phyloP scores from a whole-genome alignment of 129 eudicot species.

The Solidago caesia region DNA sequence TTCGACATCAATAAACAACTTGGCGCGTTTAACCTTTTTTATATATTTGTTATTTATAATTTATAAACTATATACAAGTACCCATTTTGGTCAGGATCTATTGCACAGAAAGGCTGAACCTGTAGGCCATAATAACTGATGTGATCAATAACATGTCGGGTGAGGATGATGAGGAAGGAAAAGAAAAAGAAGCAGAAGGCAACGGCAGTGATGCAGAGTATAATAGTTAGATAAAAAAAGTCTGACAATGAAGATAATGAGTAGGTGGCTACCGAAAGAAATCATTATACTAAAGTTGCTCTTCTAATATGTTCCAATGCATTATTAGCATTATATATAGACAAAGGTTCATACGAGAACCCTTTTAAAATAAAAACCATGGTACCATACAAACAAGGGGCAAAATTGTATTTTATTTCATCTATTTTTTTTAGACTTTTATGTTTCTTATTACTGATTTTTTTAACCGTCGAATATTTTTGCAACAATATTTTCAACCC shows the following conservation, averaged over 20 bases:
- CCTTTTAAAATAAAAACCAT: no score
- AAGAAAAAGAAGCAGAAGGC: conserved; percentile 11
- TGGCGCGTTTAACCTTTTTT: conserved; percentile 36
- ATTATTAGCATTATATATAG: conserved; percentile 24
- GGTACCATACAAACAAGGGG: no score
- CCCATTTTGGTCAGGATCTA: conserved; percentile 69
- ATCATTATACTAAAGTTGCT: conserved; percentile 6
- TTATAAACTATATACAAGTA: not conserved
- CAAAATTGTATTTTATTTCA: no score
- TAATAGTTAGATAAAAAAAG: not conserved
- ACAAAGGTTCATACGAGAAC: no score
- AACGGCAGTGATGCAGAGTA: conserved; percentile 12
- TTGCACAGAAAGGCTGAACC: conserved; percentile 73
- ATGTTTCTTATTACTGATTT: no score
- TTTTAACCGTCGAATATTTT: no score
- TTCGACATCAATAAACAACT: conserved; percentile 80
- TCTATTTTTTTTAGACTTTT: no score
- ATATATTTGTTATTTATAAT: no score
- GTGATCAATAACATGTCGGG: conserved; percentile 71
- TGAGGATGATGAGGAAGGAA: conserved; percentile 59
- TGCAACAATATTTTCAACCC: no score
- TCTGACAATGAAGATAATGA: not conserved
- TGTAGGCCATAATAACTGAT: conserved; percentile 80
- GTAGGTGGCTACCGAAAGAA: no score
- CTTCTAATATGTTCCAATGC: conserved; percentile 14